Evolutionary conservation across 2,329 filamentous ascomycete genomes (phyloP).

Genomic region (Monosporascus sp.): DNA sequence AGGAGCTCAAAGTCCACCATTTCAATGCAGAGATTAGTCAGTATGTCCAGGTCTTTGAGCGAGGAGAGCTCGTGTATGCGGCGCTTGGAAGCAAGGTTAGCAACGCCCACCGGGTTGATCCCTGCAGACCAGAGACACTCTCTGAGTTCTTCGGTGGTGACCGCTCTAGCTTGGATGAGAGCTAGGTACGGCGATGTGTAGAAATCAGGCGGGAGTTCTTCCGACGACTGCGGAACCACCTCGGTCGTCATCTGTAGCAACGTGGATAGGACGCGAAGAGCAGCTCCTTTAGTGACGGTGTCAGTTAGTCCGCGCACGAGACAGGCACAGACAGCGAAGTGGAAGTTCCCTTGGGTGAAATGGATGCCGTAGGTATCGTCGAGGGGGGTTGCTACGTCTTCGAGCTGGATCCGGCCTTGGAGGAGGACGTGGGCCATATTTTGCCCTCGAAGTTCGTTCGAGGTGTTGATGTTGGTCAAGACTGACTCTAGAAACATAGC

Average conservation of each 20-base stretch:
- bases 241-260: slow-evolving; percentile 51
- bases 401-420: slow-evolving; percentile 54
- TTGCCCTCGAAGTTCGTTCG: slow-evolving; percentile 53
- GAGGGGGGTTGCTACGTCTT: slow-evolving; percentile 56
- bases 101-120: slow-evolving; percentile 40
- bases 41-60: slow-evolving; percentile 55
- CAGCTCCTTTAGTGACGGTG: slow-evolving; percentile 51
- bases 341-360: slow-evolving; percentile 60
- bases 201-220: slow-evolving; percentile 25
- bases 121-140: slow-evolving; percentile 59
- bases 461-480: slow-evolving; percentile 57
- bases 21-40: slow-evolving; percentile 59
- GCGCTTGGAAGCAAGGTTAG: slow-evolving; percentile 34
- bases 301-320: slow-evolving; percentile 61
- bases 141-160: slow-evolving; percentile 53
- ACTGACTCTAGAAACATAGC: slow-evolving; percentile 61
- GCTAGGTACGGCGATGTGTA: slow-evolving; percentile 53
- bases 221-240: slow-evolving; percentile 28
- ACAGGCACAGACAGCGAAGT: slow-evolving; percentile 61
- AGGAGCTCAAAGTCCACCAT: slow-evolving; percentile 62
- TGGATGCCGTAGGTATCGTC: slow-evolving; percentile 63
- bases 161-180: slow-evolving; percentile 52
- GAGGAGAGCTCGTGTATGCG: slow-evolving; percentile 37
- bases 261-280: slow-evolving; percentile 56
- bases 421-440: slow-evolving; percentile 56